Base-by-base conservation (phyloP, 1,284 basidiomycete species). In the Leccinum pseudoinsigne region DNA sequence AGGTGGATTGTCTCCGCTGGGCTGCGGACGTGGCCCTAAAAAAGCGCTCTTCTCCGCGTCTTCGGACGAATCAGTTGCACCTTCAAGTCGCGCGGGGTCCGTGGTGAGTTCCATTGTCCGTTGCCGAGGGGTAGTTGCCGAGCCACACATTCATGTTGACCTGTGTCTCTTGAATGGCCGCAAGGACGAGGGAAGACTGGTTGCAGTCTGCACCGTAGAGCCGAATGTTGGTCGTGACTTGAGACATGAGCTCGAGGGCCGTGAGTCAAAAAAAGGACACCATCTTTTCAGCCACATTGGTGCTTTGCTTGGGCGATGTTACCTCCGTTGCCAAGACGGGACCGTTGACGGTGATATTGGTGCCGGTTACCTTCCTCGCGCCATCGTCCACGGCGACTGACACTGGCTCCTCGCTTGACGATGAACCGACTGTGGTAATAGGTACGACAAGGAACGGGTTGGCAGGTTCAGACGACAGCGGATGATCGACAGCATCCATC, bases 151-250 rank as follows among this genome's bases (percentile, higher is more conserved):
- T 80, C 86, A 98, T 84, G 77, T 97, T 83, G 60, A 94, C 92
- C 76, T 97, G 93, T 57, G 95, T 97, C 70, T 89, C 86, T 71
- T 90, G 81, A 74, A 99, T 93, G 1, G 92, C 93, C 68, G 93
- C 86, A 42, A 95, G 81, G 53, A 86, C 82, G 51, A 86, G 78
- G 1, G 82, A 81, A 9, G 82, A 79, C 64, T 85, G 84, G 68
- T 86, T 86, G 70, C 84, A 86, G 71, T 86, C 84, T 31, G 84
- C 78, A 18, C 84, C 85, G 64, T 87, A 87, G 59, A 86, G 74
- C 68, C 85, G 84, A 64, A 87, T 77, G 60, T 80, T 81, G 45
- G 75, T 76, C 2, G 85, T 87, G 26, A 88, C 71, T 75, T 88
- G 86, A 45, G 86, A 87, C 60, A 88, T 69, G 34, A 86, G 77